Evolutionary conservation across 768 basidiomycete genomes (phyloP).

Genomic region (Tulasnella sp.): DNA sequence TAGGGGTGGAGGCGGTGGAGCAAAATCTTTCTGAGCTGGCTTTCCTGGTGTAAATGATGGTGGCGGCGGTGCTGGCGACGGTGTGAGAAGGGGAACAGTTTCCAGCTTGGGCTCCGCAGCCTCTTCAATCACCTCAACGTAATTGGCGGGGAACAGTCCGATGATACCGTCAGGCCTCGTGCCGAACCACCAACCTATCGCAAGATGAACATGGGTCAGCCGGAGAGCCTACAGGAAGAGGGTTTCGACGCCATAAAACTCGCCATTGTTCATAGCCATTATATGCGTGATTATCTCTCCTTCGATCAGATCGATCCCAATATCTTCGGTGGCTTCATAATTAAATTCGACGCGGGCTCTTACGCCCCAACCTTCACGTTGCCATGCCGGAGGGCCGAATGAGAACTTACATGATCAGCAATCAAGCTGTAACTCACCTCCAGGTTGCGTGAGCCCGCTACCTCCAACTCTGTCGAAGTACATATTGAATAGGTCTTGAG

Average conservation of each 20-base stretch:
- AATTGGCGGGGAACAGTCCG: constrained; percentile 52
- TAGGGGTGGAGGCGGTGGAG: no score
- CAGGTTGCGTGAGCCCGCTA: constrained; percentile 23
- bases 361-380: constrained; percentile 32
- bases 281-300: constrained; percentile 75
- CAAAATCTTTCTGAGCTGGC: neutral
- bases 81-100: constrained; percentile 26
- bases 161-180: constrained; percentile 55
- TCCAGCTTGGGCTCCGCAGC: constrained; percentile 31
- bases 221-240: neutral
- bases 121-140: constrained; percentile 58
- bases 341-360: constrained; percentile 70
- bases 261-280: constrained; percentile 68
- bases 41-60: constrained; percentile 32
- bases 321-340: constrained; percentile 77
- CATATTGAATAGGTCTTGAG: constrained; percentile 97
- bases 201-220: neutral
- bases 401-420: constrained; percentile 48
- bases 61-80: constrained; percentile 37
- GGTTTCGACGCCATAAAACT: constrained; percentile 12
- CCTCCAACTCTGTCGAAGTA: constrained; percentile 76
- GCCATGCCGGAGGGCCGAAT: constrained; percentile 58
- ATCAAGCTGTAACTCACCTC: constrained; percentile 5
- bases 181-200: constrained; percentile 76
- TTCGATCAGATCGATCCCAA: constrained; percentile 70